phyloP scores from a whole-genome alignment of 2,329 filamentous ascomycete genomes.

The Fusarium sp. region DNA sequence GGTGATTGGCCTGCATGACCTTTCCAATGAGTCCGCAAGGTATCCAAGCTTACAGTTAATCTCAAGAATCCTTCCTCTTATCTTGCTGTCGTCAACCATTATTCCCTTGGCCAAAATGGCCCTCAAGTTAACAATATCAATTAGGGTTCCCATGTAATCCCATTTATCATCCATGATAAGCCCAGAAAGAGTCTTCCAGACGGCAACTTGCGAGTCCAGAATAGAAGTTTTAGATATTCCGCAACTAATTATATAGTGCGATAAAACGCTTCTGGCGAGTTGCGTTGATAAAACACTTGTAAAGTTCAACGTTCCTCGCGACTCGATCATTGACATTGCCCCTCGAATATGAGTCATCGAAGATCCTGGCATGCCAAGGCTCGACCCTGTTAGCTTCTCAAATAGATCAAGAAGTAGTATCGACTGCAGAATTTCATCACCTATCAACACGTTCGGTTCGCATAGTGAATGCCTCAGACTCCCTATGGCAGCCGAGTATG shows the following conservation, averaged over 20 bases:
- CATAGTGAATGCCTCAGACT: background rate
- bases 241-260: background rate
- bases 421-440: background rate
- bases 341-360: background rate
- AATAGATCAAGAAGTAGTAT: background rate
- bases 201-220: background rate
- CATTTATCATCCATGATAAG: background rate
- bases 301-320: background rate
- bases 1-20: background rate
- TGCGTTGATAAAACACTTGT: background rate
- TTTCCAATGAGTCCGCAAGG: background rate
- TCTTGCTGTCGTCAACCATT: background rate
- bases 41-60: background rate
- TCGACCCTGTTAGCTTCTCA: background rate
- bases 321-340: background rate
- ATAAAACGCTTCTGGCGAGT: background rate
- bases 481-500: background rate
- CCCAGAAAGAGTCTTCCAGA: background rate
- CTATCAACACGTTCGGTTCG: background rate
- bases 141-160: background rate
- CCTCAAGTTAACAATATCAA: background rate
- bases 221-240: background rate
- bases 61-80: background rate
- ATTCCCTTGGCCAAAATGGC: background rate
- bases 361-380: background rate